These are phyloP conservation scores for Pseudonitzschia delicatissima DNA, from an alignment of 108 stramenopile genomes.

Conservation along the genomic window DNA sequence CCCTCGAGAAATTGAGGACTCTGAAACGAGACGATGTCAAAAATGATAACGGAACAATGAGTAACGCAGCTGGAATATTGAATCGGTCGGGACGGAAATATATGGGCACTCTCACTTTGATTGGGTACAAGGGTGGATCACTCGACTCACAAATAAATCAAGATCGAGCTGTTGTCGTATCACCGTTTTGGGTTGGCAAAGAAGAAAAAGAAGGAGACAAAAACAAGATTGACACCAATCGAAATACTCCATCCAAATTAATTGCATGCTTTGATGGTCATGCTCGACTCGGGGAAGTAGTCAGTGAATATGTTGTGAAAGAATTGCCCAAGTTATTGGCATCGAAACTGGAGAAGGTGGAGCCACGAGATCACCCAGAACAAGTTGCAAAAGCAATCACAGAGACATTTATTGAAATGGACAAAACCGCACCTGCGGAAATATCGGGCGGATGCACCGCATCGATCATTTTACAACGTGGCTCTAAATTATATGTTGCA, in stretches of 20 bases:
- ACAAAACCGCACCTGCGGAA: constrained; percentile 61
- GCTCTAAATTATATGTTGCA: constrained; percentile 61
- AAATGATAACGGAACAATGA: neutral
- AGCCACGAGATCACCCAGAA: constrained; percentile 1
- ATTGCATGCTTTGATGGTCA: constrained; percentile 82
- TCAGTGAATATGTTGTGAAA: constrained; percentile 66
- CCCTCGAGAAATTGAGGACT: constrained; percentile 40
- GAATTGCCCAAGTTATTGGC: constrained; percentile 59
- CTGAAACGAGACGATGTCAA: constrained; percentile 8
- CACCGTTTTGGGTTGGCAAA: constrained; percentile 30
- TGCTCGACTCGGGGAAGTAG: constrained; percentile 60
- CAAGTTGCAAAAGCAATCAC: constrained; percentile 18
- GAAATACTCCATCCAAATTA: constrained; percentile 7
- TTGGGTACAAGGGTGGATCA: constrained; percentile 52
- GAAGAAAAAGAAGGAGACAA: neutral
- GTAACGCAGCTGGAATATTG: neutral
- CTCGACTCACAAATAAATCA: constrained; percentile 46
- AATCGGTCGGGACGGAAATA: constrained; percentile 20
- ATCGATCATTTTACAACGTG: constrained; percentile 60
- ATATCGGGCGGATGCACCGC: constrained; percentile 77
- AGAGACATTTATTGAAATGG: constrained; percentile 46
- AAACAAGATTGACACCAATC: neutral
- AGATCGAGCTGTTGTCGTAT: constrained; percentile 48
- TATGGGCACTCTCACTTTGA: constrained; percentile 42
- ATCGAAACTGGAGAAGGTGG: constrained; percentile 35